Evolutionary conservation across 345 rosid genomes (phyloP), one percentile per base, ranked within the genome.

Genomic region (Gossypium anomalum): DNA sequence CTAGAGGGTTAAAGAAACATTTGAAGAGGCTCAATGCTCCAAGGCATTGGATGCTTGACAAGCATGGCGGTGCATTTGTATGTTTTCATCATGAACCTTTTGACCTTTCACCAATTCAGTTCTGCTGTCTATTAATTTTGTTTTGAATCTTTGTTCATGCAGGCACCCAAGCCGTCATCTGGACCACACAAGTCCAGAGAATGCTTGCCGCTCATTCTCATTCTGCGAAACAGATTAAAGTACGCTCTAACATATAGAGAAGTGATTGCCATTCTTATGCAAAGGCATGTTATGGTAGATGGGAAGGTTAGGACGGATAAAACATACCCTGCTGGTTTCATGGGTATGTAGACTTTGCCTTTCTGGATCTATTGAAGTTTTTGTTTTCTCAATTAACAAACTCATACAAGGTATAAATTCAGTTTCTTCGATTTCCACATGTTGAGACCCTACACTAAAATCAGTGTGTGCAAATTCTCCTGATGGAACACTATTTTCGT

Each of bases 161-260:
- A 90, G 96, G 93, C 97, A 41, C 93, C 93, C 10, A 91, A 91
- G 72, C 93, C 93, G 41, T 89, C 92, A 4, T 89, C 92, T 49
- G 92, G 97, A 61, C 97, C 92, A 8, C 97, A 91, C 83, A 91
- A 89, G 76, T 87, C 93, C 0, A 87, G 93, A 82, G 97, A 89
- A 70, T 91, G 97, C 29, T 84, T 86, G 81, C 89, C 88, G 2
- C 76, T 87, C 64, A 73, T 87, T 68, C 85, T 87, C 23, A 83
- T 87, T 69, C 58, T 87, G 76, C 79, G 89, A 52, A 87, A 87
- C 74, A 81, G 85, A 67, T 74, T 88, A 80, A 88, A 88, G 83
- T 84, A 88, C 79, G 92, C 92, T 63, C 59, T 86, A 23, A 85
- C 87, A 2, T 86, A 88, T 70, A 84, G 88, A 76, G 92, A 88